A percentile compares a stretch with the other conserved stretches of the same genome.
phyloP scores from a whole-genome alignment of 495 filamentous ascomycete genomes.

The Aspergillus ellipticus region DNA sequence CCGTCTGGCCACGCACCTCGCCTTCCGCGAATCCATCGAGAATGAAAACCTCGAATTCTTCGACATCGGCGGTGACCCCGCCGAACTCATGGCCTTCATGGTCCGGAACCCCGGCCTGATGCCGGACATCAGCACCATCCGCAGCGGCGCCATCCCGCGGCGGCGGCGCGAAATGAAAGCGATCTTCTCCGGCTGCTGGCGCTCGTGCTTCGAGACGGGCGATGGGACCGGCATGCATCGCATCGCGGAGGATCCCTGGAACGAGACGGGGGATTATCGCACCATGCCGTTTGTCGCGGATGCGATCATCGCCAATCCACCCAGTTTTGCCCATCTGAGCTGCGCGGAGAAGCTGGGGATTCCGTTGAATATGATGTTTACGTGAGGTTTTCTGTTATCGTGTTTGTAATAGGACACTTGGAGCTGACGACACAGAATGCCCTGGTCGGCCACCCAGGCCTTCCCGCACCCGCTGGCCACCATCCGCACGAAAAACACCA shows the following conservation, averaged over 20 bases:
- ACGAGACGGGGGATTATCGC: slow-evolving; percentile 26
- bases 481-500: slow-evolving; percentile 48
- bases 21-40: slow-evolving; percentile 64
- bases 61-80: slow-evolving; percentile 72
- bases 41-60: slow-evolving; percentile 77
- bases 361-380: slow-evolving; percentile 80
- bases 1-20: slow-evolving; percentile 70
- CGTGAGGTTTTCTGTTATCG: slow-evolving; percentile 40
- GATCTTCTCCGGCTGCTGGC: slow-evolving; percentile 76
- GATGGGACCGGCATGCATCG: slow-evolving; percentile 49
- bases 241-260: slow-evolving; percentile 39
- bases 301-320: slow-evolving; percentile 81
- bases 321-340: slow-evolving; percentile 76
- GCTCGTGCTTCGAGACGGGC: slow-evolving; percentile 63
- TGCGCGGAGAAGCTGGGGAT: slow-evolving; percentile 78
- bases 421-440: slow-evolving; percentile 46
- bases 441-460: slow-evolving; percentile 50
- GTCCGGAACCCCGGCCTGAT: slow-evolving; percentile 80
- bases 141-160: slow-evolving; percentile 62
- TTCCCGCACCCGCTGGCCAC: slow-evolving; percentile 56
- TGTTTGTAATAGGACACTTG: too few species aligned
- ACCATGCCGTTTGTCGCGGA: slow-evolving; percentile 69
- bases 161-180: slow-evolving; percentile 64
- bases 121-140: slow-evolving; percentile 63
- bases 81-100: slow-evolving; percentile 82